These are phyloP conservation scores for Drechslerella dactyloides DNA, from an alignment of 2,329 filamentous ascomycete species.

Conservation along the genomic window DNA sequence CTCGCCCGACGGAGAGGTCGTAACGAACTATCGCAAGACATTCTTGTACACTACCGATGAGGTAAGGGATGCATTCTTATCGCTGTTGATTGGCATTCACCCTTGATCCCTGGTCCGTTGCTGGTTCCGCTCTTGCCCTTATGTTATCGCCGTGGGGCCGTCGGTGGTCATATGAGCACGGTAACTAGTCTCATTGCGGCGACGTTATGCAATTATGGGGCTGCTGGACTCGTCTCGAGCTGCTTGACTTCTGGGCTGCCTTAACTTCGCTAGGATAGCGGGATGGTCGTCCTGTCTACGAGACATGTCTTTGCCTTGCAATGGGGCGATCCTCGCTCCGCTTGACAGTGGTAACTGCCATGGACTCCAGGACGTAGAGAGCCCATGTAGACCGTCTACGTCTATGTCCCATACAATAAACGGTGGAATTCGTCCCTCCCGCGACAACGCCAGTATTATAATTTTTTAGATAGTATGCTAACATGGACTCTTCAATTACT, in stretches of 20 bases:
- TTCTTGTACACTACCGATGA: constrained; percentile 68
- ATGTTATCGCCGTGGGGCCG: constrained; percentile 45
- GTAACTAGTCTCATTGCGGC: neutral
- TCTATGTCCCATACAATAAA: too few species aligned
- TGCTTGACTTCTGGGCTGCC: too few species aligned
- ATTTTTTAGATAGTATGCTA: constrained; percentile 6
- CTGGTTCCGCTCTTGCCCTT: constrained; percentile 56
- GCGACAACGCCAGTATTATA: neutral
- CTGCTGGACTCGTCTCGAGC: neutral
- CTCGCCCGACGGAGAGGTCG: constrained; percentile 66
- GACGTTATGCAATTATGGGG: constrained; percentile 7
- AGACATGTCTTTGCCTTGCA: too few species aligned
- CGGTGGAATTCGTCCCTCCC: neutral
- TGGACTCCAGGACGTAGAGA: too few species aligned
- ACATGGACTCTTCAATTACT: constrained; percentile 36
- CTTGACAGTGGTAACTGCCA: too few species aligned
- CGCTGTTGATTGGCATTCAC: constrained; percentile 56
- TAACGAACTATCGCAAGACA: constrained; percentile 68
- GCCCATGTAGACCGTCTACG: too few species aligned
- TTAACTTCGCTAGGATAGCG: neutral
- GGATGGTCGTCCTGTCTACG: neutral
- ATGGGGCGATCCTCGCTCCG: too few species aligned
- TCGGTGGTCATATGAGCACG: too few species aligned
- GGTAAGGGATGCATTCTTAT: constrained; percentile 67
- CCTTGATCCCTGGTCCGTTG: constrained; percentile 13